A percentile compares a stretch with the other conserved stretches of the same genome.
Evolutionary conservation across 148 eudicot genomes (phyloP).

Genomic region (Amaranthus hypochondriacus): DNA sequence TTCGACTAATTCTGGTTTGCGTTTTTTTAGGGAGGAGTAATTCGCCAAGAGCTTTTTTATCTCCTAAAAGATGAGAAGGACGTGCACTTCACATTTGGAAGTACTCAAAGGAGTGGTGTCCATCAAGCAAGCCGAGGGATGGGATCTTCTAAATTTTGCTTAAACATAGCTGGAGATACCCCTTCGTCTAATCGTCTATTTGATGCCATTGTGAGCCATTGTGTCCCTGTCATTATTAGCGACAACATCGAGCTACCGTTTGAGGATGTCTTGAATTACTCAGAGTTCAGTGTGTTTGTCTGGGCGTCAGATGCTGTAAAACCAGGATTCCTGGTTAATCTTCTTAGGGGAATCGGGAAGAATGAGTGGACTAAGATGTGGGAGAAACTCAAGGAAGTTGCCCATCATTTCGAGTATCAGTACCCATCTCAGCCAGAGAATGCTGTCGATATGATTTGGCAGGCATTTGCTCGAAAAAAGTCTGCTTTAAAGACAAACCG

Average conservation of each 20-base stretch:
- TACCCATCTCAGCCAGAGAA: conserved; percentile 67
- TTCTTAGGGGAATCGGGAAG: conserved; percentile 50
- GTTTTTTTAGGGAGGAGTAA: conserved; percentile 65
- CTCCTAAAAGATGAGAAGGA: conserved; percentile 84
- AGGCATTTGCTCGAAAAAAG: conserved; percentile 52
- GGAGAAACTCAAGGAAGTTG: conserved; percentile 62
- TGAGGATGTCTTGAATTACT: conserved; percentile 78
- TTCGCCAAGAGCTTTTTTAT: conserved; percentile 85
- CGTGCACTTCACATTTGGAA: conserved; percentile 86
- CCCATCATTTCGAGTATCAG: conserved; percentile 70
- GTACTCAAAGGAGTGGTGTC: conserved; percentile 50
- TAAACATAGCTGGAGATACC: conserved; percentile 93
- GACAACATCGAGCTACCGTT: conserved; percentile 88
- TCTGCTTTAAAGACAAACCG: conserved; percentile 24
- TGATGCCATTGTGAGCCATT: conserved; percentile 88
- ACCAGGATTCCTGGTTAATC: conserved; percentile 57
- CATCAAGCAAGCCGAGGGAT: conserved; percentile 73
- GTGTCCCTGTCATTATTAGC: conserved; percentile 90
- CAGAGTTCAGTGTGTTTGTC: conserved; percentile 66
- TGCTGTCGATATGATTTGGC: conserved; percentile 96
- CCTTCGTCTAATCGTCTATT: conserved; percentile 96
- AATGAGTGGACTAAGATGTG: conserved; percentile 90
- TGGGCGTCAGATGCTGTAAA: conserved; percentile 65
- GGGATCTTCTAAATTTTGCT: conserved; percentile 81
- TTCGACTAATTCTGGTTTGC: conserved; percentile 4